Base-by-base conservation (phyloP, 192 early-diverging fungal species). In the Gorgonomyces haynaldii region DNA sequence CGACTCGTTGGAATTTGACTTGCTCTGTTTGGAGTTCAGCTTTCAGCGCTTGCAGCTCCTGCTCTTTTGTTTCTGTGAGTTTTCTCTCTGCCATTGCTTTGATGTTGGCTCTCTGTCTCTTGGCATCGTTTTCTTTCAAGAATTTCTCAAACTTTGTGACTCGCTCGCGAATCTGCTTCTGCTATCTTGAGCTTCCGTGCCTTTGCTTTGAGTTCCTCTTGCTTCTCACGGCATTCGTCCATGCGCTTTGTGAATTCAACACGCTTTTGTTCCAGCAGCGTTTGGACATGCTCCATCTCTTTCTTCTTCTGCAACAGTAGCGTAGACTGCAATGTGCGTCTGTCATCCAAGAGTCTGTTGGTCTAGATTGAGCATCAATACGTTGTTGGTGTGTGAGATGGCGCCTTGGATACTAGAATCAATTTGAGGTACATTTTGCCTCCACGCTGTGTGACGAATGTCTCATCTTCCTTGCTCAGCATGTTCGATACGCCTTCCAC, bases 71-170 rank as follows among this genome's bases (percentile, higher is more conserved):
- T 53, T 79, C 77, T 20, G 65, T 38, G 52, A 72, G 31, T 53
- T 75, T 79, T 38, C 60, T 61, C 45, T 79, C 77, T 3, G 67
- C 44, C 50, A 64, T 50, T 5, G 75, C 69, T 47, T 79, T 79
- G 2, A 64, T 28, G 42, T 75, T 71, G 7, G 77, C 77, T 3
- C 77, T 41, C 35, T 76, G 69, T 32, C 75, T 58, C 47, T 79
- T 79, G 12, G 77, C 77, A 53, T 79, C 77, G 43, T 79, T 79
- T 45, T 79, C 77, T 38, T 74, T 74, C 42, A 79, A 50, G 44
- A 79, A 79, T 52, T 79, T 79, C 45, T 79, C 77, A 57, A 79
- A 79, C 60, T 79, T 79, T 23, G 64, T 53, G 8, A 79, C 77
- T 10, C 72, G 57, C 21, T 79, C 77, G 20, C 69, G 45, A 20